Base-by-base conservation (phyloP, 192 early-diverging fungal genomes). In the Coemansia asiatica region DNA sequence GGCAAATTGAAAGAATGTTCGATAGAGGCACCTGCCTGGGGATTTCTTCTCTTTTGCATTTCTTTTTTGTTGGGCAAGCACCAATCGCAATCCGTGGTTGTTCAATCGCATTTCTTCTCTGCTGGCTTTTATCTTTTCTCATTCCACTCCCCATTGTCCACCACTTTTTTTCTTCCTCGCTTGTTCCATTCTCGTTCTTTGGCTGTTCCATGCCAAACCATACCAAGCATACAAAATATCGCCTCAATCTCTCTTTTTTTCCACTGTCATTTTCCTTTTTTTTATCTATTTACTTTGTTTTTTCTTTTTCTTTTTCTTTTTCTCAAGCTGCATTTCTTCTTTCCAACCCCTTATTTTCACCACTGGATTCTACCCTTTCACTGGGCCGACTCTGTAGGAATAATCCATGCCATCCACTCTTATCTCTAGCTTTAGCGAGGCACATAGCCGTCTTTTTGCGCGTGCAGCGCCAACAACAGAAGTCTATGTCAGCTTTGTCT, bases 401-500 rank as follows among this genome's bases (percentile, higher is more conserved):
- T 36, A 36, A 49, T 48, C n/a, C 27, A 71, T 65, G 69, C 64
- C 68, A 40, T 53, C 13, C 13, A 44, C 73, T 23, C 56, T 69
- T 19, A 56, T n/a, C 40, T 69, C 64, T 12, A 36, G 35, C 51
- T 67, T 74, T 25, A 35, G 57, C 21, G 77, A 71, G 16, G 68
- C 76, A 8, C 77, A 65, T 57, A 49, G 40, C 29, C 68, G 40
- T 9, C 71, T 80, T 26, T 38, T 67, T 44, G 50, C 53, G 12
- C 77, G 77, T 22, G 33, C 68, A 4, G 21, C 18, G 26, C 0
- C 25, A 6, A n/a, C 40, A 29, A 16, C 25, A n/a, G 15, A 36
- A 6, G 66, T 80, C 25, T 80, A 74, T 48, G 62, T 79, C 23
- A 63, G 56, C 19, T 71, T 79, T 50, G 68, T 79, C 23, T 79